Evolutionary conservation across 305 asterid species (phyloP), one percentile per base, ranked within the genome.

Genomic region (Caryopteris hybrid): DNA sequence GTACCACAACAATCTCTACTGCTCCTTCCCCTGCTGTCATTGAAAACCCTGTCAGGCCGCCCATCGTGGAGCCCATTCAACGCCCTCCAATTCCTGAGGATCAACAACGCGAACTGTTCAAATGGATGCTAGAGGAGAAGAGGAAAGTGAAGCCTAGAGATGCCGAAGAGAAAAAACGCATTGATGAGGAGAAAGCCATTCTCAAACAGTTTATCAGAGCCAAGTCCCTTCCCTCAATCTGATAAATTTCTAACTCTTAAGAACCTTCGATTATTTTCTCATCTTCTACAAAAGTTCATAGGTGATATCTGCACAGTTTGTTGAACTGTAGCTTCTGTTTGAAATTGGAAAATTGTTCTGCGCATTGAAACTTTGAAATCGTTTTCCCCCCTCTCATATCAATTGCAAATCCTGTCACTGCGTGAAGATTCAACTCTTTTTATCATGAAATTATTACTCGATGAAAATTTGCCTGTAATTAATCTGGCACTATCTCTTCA

Each of bases 41-140:
- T 43, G 93, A 76, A 72, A 67, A 66, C 65, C 66, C 86, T 17
- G 36, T 68, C 17, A 34, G 62, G 55, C 77, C 52, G 18, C 78
- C 83, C 21, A 42, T 75, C 3, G 14, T 39, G 22, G 80, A 73
- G 75, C 80, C 84, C 71, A 62, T 80, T 64, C 78, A 70, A 47
- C 85, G 77, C n/a, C 78, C 84, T 41, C 95, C 90, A 12, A 79
- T 90, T 69, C 92, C 94, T 0, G 88, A 76, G 76, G 84, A 78
- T 57, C 89, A 84, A 76, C 97, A 87, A 65, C 86, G 84, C 3
- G 96, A 88, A 67, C 73, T 93, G 62, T 82, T 84, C 75, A 87
- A 83, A 78, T 93, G 97, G 99, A 73, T 93, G 42, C 76, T 93
- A 58, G 96, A 88, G 72, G 96, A 93, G 84, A 88, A 83, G 87